Conservation (phyloP, 106 monocot genomes). For the Phalaenopsis aphrodite region DNA sequence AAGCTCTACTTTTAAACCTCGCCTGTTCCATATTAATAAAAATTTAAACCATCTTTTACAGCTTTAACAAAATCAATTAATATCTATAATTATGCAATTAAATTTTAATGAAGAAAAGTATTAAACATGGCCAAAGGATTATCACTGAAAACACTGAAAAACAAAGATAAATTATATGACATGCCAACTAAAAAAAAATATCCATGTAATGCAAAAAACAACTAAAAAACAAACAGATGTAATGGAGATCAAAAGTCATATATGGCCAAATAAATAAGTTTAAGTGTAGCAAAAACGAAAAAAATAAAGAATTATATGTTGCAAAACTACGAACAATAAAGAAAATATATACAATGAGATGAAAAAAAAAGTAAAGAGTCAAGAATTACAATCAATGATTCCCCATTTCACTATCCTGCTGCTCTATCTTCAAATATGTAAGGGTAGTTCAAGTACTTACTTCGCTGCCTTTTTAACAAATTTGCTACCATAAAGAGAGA, state of each 20-base stretch:
- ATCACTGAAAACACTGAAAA: not conserved
- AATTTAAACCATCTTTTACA: not conserved
- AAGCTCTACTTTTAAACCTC: conserved; percentile 38
- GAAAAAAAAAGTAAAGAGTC: not conserved
- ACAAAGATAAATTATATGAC: not conserved
- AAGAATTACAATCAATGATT: not conserved
- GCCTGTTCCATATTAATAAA: conserved; percentile 20
- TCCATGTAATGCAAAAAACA: not conserved
- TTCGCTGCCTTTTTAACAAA: not conserved
- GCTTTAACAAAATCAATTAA: not conserved
- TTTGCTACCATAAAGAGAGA: not conserved
- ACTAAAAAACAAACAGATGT: not conserved
- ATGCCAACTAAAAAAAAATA: not conserved
- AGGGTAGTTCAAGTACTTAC: not conserved
- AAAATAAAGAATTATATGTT: not conserved
- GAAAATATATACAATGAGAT: not conserved
- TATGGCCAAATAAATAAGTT: not conserved
- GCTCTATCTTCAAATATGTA: not conserved
- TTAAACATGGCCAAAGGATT: not conserved
- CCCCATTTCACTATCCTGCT: not conserved
- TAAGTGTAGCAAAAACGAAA: not conserved
- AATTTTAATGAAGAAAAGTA: not conserved
- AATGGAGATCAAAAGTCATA: not conserved
- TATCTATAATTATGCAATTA: not conserved
- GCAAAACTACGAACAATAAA: conserved; percentile 1